Evolutionary conservation across 495 filamentous ascomycete genomes (phyloP), one percentile per base, ranked within the genome.

Genomic region (Tetracladium setigerum): DNA sequence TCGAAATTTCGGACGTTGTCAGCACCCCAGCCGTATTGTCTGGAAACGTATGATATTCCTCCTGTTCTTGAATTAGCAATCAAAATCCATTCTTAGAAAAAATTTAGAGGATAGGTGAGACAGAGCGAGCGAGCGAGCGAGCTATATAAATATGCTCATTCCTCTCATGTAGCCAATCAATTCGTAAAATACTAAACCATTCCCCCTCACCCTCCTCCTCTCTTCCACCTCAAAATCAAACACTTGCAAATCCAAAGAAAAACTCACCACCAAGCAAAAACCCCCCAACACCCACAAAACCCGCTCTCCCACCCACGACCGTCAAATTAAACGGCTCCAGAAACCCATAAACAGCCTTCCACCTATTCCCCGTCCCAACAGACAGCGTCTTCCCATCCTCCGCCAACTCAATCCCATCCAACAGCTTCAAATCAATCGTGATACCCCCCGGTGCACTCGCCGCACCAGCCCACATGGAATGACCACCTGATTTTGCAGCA

Each of bases 211-310:
- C 7, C 22, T 27, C 7, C 7, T 7, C 7, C 22, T 27, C 22
- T 27, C 22, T 27, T 7, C 22, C 3, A 27, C 7, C 22, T 27
- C 22, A 27, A 27, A 27, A 27, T 7, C 22, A 27, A 27, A 27
- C 30, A 48, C 33, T 31, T 59, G 59, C n/a, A 65, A 60, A 17
- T 57, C 55, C 45, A 70, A 66, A 2, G 64, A 64, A 6, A 11
- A 34, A 41, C 46, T 42, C 52, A 77, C 53, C 15, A 7, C 76
- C 76, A 15, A 78, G 66, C 15, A 63, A 62, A 7, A 79, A 61
- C 5, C 79, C 79, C 15, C 73, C 69, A 14, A 78, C 71, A n/a
- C 79, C 79, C 31, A 83, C 67, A 15, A 58, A 61, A 0, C 67
- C 52, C 19, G 67, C 63, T 36, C 79, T 68, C 12, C 76, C 79